Evolutionary conservation across 805 yeast species (phyloP), one percentile per base, ranked within the genome.

Genomic region (Yamadazyma takamatsuzukensis): DNA sequence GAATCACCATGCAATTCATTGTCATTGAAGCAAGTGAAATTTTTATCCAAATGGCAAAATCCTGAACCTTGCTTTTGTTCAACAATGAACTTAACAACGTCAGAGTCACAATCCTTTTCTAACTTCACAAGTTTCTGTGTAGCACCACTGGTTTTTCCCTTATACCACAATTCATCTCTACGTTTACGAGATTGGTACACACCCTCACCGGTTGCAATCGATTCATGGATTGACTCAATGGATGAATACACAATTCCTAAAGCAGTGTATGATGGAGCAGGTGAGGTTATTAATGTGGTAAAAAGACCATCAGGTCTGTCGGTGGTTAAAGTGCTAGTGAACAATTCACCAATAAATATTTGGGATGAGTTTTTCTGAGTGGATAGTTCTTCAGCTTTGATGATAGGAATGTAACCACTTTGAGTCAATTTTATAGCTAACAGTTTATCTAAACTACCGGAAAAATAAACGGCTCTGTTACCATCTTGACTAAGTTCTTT

Each of bases 131-230:
- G 69, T 45, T 70, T 70, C 63, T 93, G 98, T 1, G 94, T 85
- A 32, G 95, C 95, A 14, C 98, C 98, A n/a, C 95, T 83, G 2
- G 96, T 85, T 35, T 83, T 82, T 18, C 98, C 98, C 59, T 93
- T 93, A 57, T 80, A 83, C 98, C 98, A 93, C 38, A 93, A 71
- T 27, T 95, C 97, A 40, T 86, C 79, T 14, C 52, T 50, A 33
- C 72, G 61, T 50, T 83, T 80, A 49, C 98, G 80, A 6, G 96
- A 86, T 59, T 83, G 96, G 61, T 93, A 93, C 2, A 93, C 96
- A 37, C 98, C 98, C 7, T 85, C 78, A 30, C 76, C 73, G 15
- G 85, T 81, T 39, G 76, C 76, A 45, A 93, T 74, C 9, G 97
- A 93, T 48, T 83, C 89, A 27, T 73, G 61, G 49, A 93, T 78